Base-by-base conservation (phyloP, 768 basidiomycete species). In the Agrocybe praecox region DNA sequence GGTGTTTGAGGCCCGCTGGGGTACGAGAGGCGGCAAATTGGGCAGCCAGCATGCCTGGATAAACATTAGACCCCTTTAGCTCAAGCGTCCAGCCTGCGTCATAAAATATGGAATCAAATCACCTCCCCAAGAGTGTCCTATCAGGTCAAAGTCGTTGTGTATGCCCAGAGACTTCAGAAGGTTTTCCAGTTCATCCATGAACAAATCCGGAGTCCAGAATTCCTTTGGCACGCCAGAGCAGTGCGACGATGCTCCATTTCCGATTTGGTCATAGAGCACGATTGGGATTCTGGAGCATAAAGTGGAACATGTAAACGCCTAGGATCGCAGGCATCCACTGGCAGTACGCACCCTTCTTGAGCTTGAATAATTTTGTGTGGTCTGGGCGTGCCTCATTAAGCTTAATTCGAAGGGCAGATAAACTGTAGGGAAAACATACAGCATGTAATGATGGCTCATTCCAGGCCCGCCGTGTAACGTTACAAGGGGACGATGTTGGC, bases 261-360 rank as follows among this genome's bases (percentile, higher is more conserved):
- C 84, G 40, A 86, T 59, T 61, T 85, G 84, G 64, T 83, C 81
- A 65, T 85, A 85, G 52, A 85, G 65, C 32, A 86, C 62, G 59
- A 85, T 74, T 18, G 82, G 82, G 46, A 80, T 81, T 22, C 63
- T 57, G 9, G 26, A 29, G 26, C 26, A 29, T 4, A 29, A 71
- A 64, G 44, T 80, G 67, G 29, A 29, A 73, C 29, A 57, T 75
- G 57, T 33, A 70, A 52, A 51, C n/a, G n/a, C n/a, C n/a, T n/a
- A n/a, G n/a, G n/a, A n/a, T n/a, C n/a, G n/a, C n/a, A n/a, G n/a
- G n/a, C 15, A 23, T 12, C 4, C 2, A n/a, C 12, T 6, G 15
- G n/a, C 12, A 23, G 14, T 7, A 34, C 46, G 22, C 46, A 61
- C 64, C 58, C 62, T 10, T 58, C 54, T 53, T 60, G 49, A 10